A percentile compares a stretch with the other conserved stretches of the same genome.
Conservation (phyloP, 768 basidiomycete species). For the Auriscalpium orientale region DNA sequence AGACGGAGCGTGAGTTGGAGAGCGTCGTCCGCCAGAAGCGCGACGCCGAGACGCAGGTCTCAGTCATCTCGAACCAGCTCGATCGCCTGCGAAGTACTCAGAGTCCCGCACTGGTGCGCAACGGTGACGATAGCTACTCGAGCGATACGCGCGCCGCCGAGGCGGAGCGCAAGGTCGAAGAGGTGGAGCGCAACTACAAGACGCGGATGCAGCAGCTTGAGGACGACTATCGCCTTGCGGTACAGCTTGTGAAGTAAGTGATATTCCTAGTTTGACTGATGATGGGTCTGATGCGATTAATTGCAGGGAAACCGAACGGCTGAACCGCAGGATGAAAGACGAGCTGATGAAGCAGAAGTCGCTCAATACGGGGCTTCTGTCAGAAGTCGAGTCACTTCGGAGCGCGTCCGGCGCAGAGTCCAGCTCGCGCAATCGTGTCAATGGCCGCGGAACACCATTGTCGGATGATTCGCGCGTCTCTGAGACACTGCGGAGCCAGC, state of each 20-base stretch:
- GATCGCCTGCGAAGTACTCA: constrained; percentile 56
- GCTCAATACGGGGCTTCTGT: constrained; percentile 69
- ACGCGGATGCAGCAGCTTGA: constrained; percentile 83
- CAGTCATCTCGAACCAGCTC: constrained; percentile 55
- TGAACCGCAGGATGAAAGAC: constrained; percentile 94
- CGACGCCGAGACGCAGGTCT: constrained; percentile 67
- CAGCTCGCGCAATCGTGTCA: constrained; percentile 44
- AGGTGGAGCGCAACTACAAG: constrained; percentile 73
- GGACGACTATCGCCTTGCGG: constrained; percentile 92
- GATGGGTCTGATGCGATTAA: constrained; percentile 10
- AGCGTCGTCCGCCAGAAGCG: constrained; percentile 57
- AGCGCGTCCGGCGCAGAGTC: constrained; percentile 45
- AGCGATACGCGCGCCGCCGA: constrained; percentile 48
- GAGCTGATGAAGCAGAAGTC: constrained; percentile 89
- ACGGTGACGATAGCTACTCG: constrained; percentile 22
- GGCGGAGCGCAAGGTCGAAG: constrained; percentile 71
- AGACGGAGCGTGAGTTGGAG: constrained; percentile 68
- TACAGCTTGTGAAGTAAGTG: constrained; percentile 92
- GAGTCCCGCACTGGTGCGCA: constrained; percentile 35
- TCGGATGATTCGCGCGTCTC: constrained; percentile 53
- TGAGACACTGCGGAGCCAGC: constrained; percentile 60
- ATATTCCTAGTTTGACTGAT: constrained; percentile 14
- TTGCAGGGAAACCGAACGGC: constrained; percentile 88
- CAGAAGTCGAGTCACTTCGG: constrained; percentile 72
- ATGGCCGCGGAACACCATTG: constrained; percentile 73